Conservation (phyloP, 2,329 filamentous ascomycete genomes). For the Diaporthe vaccinii region DNA sequence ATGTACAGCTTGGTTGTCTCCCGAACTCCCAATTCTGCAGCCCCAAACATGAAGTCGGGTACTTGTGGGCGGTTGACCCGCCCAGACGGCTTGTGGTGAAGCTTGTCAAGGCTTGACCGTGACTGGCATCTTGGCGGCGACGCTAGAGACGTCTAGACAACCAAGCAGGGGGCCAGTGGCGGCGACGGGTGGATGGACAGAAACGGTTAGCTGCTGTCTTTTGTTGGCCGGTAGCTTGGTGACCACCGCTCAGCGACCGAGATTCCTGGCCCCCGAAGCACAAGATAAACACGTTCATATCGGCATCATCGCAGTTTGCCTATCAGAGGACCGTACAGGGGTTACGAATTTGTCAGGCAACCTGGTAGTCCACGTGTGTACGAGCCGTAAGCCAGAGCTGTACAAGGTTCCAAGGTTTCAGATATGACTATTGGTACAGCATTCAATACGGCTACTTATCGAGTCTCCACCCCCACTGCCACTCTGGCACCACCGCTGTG, state of each 20-base stretch:
- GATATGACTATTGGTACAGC: background rate
- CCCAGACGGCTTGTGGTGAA: slow-evolving; percentile 6
- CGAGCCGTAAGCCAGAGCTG: background rate
- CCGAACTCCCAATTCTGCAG: background rate
- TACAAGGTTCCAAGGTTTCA: background rate
- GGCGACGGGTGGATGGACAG: background rate
- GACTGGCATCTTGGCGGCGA: slow-evolving; percentile 21
- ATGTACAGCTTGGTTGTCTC: background rate
- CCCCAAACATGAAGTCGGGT: background rate
- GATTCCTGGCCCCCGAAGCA: background rate
- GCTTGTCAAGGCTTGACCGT: slow-evolving; percentile 23
- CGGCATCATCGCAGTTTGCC: background rate
- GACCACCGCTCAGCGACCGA: background rate
- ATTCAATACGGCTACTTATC: slow-evolving; percentile 1
- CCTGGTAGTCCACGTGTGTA: background rate
- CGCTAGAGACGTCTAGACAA: slow-evolving; percentile 28
- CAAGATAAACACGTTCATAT: background rate
- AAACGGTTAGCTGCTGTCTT: background rate
- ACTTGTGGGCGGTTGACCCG: slow-evolving; percentile 4
- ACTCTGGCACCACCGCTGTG: background rate
- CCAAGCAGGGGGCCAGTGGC: background rate
- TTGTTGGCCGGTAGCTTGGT: background rate
- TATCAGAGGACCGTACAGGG: background rate
- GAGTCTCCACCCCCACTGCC: background rate
- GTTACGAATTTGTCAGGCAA: background rate